Conservation (phyloP, 768 basidiomycete species). For the Porpolomopsis calyptriformis region DNA sequence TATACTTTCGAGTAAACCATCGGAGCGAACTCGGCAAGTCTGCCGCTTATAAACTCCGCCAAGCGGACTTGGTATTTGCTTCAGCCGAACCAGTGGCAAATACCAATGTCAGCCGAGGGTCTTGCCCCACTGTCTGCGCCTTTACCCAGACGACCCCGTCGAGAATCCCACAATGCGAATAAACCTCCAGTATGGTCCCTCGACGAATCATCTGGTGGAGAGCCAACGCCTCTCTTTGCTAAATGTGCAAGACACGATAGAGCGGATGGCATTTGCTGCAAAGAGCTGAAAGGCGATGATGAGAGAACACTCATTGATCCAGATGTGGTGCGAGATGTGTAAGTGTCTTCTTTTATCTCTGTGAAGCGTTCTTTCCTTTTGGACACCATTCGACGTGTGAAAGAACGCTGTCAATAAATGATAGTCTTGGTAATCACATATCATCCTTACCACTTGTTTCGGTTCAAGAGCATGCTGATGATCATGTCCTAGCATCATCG, state of each 20-base stretch:
- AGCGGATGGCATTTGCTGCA: conserved; percentile 70
- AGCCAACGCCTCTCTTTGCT: conserved; percentile 36
- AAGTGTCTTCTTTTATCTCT: conserved; percentile 23
- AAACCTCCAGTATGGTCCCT: conserved; percentile 62
- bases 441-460: neutral
- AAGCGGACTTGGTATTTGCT: neutral
- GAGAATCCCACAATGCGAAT: conserved; percentile 5
- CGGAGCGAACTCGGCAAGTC: too few species aligned
- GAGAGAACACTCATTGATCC: conserved; percentile 78
- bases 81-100: neutral
- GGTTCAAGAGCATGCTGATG: neutral
- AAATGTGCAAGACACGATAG: conserved; percentile 49
- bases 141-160: conserved; percentile 1
- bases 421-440: neutral
- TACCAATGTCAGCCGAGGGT: neutral
- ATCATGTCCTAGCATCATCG: conserved; percentile 52
- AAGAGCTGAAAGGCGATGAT: conserved; percentile 72
- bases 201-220: conserved; percentile 28
- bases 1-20: too few species aligned
- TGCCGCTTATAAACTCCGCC: neutral
- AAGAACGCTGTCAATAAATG: neutral
- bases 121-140: conserved; percentile 6
- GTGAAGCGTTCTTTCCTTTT: neutral
- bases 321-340: conserved; percentile 83
- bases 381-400: neutral